Evolutionary conservation across 2,329 filamentous ascomycete genomes (phyloP), one percentile per base, ranked within the genome.

Genomic region (Penicillium sp.): DNA sequence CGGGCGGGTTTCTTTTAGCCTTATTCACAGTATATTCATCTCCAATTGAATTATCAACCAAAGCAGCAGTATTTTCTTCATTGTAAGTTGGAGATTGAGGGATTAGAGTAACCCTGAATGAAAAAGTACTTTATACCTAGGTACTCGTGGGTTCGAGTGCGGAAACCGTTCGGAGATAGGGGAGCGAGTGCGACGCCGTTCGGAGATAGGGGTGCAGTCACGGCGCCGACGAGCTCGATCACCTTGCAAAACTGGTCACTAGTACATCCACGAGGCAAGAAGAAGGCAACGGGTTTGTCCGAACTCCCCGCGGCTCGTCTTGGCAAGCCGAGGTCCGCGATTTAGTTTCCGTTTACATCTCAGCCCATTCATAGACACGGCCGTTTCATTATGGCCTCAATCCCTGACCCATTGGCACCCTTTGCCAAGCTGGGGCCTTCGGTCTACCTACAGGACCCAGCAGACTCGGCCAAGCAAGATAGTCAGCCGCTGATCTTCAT

Each of bases 401-500:
- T 44, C 16, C 20, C 51, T 13, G 39, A 61, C 46, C 55, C 63
- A 14, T 46, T 69, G 46, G 54, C 53, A 0, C 35, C 56, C 27
- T 77, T 76, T 60, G 55, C 52, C 18, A 63, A 64, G 46, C 64
- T 79, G 14, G 70, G 67, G 9, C 63, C 67, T 4, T 69, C 71
- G 1, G 63, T 76, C 36, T 76, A 73, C 55, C 53, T 74, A 44
- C 67, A 71, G 44, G 67, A 75, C 42, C 65, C 71, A 27, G 47
- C 56, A 25, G 45, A 55, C 18, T 40, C 44, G 14, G 45, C 25
- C 11, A 38, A 54, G 24, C 27, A 61, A 38, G 35, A 30, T 10
- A 49, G 30, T 44, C 53, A 14, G 22, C 56, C 52, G 3, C 35
- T 62, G 31, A 70, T 80, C 24, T 67, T 80, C 46, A 62, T 80